Percentiles rank a stretch among this genome's conserved stretches.
Conservation (phyloP, 495 filamentous ascomycete genomes). For the Trichoderma gamsii region DNA sequence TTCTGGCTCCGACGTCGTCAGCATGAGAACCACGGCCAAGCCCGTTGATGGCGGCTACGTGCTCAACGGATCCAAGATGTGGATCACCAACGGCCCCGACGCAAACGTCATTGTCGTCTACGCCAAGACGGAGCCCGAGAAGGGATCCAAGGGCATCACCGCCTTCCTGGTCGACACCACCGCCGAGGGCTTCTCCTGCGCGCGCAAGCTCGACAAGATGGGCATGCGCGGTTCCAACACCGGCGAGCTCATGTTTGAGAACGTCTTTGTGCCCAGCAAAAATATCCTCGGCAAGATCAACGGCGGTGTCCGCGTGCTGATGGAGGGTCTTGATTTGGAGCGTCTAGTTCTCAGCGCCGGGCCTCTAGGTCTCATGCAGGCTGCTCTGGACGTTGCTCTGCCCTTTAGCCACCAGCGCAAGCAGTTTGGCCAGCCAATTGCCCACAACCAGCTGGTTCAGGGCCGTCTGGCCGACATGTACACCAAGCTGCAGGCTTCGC, state of each 20-base stretch:
- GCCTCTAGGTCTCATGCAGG: conserved; percentile 92
- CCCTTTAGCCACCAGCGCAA: conserved; percentile 85
- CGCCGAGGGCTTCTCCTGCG: conserved; percentile 72
- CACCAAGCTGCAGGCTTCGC: conserved; percentile 76
- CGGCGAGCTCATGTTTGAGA: conserved; percentile 86
- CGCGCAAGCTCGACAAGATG: conserved; percentile 93
- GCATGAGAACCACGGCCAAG: conserved; percentile 83
- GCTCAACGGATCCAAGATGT: conserved; percentile 95
- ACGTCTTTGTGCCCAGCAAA: conserved; percentile 80
- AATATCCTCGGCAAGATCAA: conserved; percentile 78
- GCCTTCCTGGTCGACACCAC: conserved; percentile 81
- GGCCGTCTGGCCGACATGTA: conserved; percentile 97
- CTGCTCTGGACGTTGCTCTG: conserved; percentile 76
- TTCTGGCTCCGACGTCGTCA: conserved; percentile 88
- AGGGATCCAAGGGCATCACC: conserved; percentile 85
- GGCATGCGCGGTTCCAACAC: conserved; percentile 98
- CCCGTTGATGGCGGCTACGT: conserved; percentile 77
- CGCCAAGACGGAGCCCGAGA: conserved; percentile 82
- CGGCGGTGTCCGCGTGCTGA: conserved; percentile 80
- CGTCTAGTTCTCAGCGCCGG: conserved; percentile 88
- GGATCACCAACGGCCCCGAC: conserved; percentile 98
- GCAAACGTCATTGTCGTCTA: conserved; percentile 87
- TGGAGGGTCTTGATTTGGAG: conserved; percentile 95
- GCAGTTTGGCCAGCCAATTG: conserved; percentile 84
- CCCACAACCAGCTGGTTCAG: conserved; percentile 89